Evolutionary conservation across 257 asterid genomes (phyloP).

Genomic region (Dorcoceras hygrometricum): DNA sequence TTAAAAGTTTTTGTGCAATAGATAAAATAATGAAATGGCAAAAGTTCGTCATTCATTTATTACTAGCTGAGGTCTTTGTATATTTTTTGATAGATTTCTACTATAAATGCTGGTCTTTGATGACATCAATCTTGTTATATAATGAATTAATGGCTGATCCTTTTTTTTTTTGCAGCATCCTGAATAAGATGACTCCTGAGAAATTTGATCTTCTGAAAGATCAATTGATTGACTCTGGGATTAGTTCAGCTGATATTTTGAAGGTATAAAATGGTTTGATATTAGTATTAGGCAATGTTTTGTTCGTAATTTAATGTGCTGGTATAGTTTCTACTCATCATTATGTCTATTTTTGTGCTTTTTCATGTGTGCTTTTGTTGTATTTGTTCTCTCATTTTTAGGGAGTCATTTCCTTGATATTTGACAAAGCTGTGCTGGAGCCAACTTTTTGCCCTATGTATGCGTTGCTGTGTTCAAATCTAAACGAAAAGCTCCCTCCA

Average conservation of each 20-base stretch:
- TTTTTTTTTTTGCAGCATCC: conserved; percentile 51
- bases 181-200: conserved; percentile 97
- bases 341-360: neutral
- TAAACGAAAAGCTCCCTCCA: conserved; percentile 74
- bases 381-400: conserved; percentile 25
- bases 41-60: neutral
- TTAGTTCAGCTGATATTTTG: conserved; percentile 83
- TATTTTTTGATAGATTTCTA: neutral
- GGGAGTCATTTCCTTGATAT: conserved; percentile 89
- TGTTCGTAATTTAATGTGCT: conserved; percentile 9
- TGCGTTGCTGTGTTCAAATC: conserved; percentile 86
- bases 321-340: neutral
- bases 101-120: conserved; percentile 5
- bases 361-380: conserved; percentile 6
- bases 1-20: neutral
- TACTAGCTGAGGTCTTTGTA: neutral
- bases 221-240: conserved; percentile 91
- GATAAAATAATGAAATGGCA: neutral
- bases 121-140: neutral
- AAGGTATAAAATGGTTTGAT: conserved; percentile 42
- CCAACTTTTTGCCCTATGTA: conserved; percentile 97
- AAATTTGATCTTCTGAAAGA: conserved; percentile 93
- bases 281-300: neutral
- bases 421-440: conserved; percentile 96
- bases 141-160: conserved; percentile 22